Evolutionary conservation across 257 asterid genomes (phyloP), one percentile per base, ranked within the genome.

Genomic region (Lithospermum erythrorhizon): DNA sequence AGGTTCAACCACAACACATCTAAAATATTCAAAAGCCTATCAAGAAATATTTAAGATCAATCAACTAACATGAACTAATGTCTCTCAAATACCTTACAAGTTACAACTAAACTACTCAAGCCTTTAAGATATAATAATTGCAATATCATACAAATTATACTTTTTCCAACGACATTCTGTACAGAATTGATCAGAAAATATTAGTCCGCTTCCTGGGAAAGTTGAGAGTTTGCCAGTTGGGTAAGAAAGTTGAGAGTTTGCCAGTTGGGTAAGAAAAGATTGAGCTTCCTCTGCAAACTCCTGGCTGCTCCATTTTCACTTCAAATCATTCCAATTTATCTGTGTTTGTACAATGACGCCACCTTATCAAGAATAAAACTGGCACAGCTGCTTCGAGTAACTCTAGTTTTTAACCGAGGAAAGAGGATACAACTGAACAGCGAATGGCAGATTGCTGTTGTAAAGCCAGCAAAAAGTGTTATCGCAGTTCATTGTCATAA

Each of bases 401-500:
- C 18, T 41, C 49, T 41, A 41, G 0, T 11, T 41, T 18, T 41
- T 13, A 41, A 13, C 17, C 18, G 14, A 13, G 49, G 45, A 10
- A 10, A 37, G 49, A 41, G 49, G 49, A 41, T 14, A 1, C 0
- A 22, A 37, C 23, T 29, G 49, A 48, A 30, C 16, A 8, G 21
- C n/a, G 3, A 25, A 19, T 16, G 53, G 19, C 21, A 47, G 5
- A n/a, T 17, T 21, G 30, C 30, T 41, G 20, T 10, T 57, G 6
- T 21, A 54, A 25, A 16, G 47, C 63, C 15, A n/a, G 14, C 37
- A 21, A 1, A 59, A 60, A 55, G 9, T n/a, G 55, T 73, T 55
- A 59, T 55, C 68, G 57, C 58, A 68, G 74, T 74, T 73, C 88
- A 76, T 91, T 78, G 37, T 88, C 96, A 60, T 86, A 83, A 70